Conservation (phyloP, 352 stramenopile species). For the Halophytophthora batemanensis region DNA sequence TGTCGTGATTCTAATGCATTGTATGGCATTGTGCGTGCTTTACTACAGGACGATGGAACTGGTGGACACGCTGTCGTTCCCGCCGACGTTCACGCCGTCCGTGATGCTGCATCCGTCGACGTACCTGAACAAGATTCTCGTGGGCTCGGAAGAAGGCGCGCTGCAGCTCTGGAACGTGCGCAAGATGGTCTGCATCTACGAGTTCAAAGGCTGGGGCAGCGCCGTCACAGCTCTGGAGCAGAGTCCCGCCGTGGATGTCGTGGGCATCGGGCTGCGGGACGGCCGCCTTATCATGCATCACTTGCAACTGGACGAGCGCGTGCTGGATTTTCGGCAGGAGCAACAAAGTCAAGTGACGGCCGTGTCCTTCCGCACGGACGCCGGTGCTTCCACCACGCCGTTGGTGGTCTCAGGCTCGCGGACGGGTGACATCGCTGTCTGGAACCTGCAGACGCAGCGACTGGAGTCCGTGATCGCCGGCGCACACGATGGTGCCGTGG, state of each 20-base stretch:
- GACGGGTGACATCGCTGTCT: conserved; percentile 85
- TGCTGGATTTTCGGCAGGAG: conserved; percentile 81
- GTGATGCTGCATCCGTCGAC: conserved; percentile 89
- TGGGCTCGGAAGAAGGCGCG: conserved; percentile 78
- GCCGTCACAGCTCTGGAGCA: conserved; percentile 77
- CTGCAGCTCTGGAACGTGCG: conserved; percentile 91
- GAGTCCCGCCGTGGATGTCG: conserved; percentile 88
- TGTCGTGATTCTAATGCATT: conserved; percentile 7
- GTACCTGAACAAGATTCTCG: conserved; percentile 94
- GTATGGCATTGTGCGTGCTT: conserved; percentile 2
- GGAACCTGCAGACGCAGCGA: conserved; percentile 88
- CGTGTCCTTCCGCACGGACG: conserved; percentile 89
- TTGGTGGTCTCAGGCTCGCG: conserved; percentile 67
- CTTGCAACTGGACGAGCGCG: conserved; percentile 76
- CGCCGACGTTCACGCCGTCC: conserved; percentile 56
- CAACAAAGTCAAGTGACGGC: conserved; percentile 78
- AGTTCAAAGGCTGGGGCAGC: conserved; percentile 73
- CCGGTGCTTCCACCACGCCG: conserved; percentile 42
- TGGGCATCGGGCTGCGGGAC: conserved; percentile 80
- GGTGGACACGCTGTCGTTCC: conserved; percentile 57
- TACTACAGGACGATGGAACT: conserved; percentile 44
- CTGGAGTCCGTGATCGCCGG: conserved; percentile 77
- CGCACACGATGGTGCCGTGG: conserved; percentile 77
- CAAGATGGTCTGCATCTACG: conserved; percentile 87
- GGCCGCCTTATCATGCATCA: conserved; percentile 86